phyloP scores from a whole-genome alignment of 345 rosid genomes.

The Eucalyptus pauciflora region DNA sequence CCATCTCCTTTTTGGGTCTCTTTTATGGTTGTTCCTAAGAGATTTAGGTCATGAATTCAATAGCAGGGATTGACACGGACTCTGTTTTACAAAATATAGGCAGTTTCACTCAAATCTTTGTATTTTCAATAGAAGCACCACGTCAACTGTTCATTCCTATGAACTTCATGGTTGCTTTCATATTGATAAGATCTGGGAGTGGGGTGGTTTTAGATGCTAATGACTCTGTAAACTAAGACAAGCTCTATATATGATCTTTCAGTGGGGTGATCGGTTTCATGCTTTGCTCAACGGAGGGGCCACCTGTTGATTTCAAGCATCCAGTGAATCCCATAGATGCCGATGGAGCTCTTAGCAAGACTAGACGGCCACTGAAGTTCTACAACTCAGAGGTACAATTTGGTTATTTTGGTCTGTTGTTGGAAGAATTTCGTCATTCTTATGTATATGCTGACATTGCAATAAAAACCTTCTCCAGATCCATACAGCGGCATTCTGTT shows the following conservation, averaged over 20 bases:
- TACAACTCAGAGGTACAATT: constrained; percentile 69
- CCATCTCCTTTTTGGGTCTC: background rate
- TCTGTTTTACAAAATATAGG: background rate
- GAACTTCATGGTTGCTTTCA: background rate
- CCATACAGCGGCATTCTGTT: constrained; percentile 90
- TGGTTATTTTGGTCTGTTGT: background rate
- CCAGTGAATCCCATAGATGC: constrained; percentile 63
- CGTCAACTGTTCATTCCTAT: background rate
- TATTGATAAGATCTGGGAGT: background rate
- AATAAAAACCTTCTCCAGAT: constrained; percentile 28
- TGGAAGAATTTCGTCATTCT: background rate
- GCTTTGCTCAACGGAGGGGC: constrained; percentile 95
- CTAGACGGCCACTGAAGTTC: constrained; percentile 53
- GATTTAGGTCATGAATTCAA: background rate
- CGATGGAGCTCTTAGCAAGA: constrained; percentile 15
- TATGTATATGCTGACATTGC: background rate
- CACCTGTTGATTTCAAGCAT: constrained; percentile 76
- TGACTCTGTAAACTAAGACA: background rate
- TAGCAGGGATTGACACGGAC: background rate
- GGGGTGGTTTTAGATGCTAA: background rate
- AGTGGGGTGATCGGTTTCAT: constrained; percentile 97
- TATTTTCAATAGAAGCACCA: background rate
- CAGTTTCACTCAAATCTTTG: background rate
- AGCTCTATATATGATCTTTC: background rate
- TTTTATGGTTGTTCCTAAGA: background rate